Evolutionary conservation across 1,139 yeast genomes (phyloP).

Genomic region (Geotrichum armillariae): DNA sequence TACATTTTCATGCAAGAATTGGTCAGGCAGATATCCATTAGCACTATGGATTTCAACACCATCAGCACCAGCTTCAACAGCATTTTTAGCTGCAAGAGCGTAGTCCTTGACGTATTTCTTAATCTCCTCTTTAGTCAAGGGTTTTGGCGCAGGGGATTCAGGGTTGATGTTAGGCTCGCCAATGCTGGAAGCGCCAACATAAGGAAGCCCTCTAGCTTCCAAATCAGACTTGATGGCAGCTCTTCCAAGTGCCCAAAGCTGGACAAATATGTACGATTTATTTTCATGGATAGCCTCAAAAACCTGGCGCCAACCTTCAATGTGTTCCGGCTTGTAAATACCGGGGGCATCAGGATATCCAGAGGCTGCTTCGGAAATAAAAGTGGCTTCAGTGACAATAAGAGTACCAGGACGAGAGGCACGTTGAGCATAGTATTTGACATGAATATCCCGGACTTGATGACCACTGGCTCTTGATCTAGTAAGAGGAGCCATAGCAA

Average conservation of each 20-base stretch:
- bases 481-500: constrained; percentile 55
- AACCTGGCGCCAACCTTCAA: constrained; percentile 54
- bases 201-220: constrained; percentile 40
- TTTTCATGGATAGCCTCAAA: constrained; percentile 53
- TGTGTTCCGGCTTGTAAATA: constrained; percentile 50
- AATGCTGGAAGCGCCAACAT: constrained; percentile 34
- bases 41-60: constrained; percentile 64
- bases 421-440: constrained; percentile 54
- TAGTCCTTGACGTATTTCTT: constrained; percentile 38
- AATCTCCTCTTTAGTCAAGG: constrained; percentile 44
- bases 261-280: constrained; percentile 52
- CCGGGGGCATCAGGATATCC: constrained; percentile 52
- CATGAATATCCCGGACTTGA: constrained; percentile 40
- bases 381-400: constrained; percentile 46
- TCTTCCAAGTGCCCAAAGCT: constrained; percentile 65
- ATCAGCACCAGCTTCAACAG: constrained; percentile 59
- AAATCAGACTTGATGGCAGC: constrained; percentile 47
- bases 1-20: constrained; percentile 49
- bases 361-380: constrained; percentile 40
- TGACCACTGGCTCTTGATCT: constrained; percentile 35
- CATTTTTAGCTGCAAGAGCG: constrained; percentile 44
- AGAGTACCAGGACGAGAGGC: constrained; percentile 52
- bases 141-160: constrained; percentile 36
- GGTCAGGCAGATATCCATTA: constrained; percentile 56
- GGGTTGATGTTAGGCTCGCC: constrained; percentile 31